Base-by-base conservation (phyloP, 805 yeast species). In the Clavispora fructus region DNA sequence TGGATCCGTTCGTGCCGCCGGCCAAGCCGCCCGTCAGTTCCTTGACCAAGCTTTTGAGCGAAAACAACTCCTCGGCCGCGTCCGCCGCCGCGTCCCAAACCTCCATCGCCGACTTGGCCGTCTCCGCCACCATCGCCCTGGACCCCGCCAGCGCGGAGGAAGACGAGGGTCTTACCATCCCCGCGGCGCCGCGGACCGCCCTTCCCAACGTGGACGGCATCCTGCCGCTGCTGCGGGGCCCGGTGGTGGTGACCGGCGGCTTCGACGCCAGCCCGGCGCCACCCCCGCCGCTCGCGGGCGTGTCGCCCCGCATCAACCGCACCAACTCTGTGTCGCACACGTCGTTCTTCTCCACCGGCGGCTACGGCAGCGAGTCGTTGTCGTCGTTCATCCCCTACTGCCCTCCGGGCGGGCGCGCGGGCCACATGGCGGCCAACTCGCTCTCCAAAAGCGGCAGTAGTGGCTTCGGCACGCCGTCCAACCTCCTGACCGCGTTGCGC, bases 311-410 rank as follows among this genome's bases (percentile, higher is more conserved):
- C 69, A 43, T 67, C 29, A 68, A 63, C 35, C 54, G 74, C 32
- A 67, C 69, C 35, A 66, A 67, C 50, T 70, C 75, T 10, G 59
- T 67, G 27, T 60, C 70, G 8, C 75, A 71, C 52, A 61, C 71
- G 32, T 68, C 73, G 17, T 71, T 69, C 47, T 56, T 62, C 42
- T 58, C 65, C 43, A 51, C 57, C 23, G 64, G 62, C 14, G 65
- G 65, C 43, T 63, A 65, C 49, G 66, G 66, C 25, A 55, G 61
- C 35, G 76, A 72, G 48, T 67, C 71, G 48, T 68, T 83, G 53
- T 78, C 86, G 6, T 69, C 80, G 23, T 73, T 80, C 35, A 83
- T 84, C 42, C 90, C 90, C 1, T 84, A 83, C 61, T 73, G 84
- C 7, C 88, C 82, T 1, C 90, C 90, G 1, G 87, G 87, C 23